phyloP scores from a whole-genome alignment of 768 basidiomycete genomes.

The Tricholoma flavovirens region DNA sequence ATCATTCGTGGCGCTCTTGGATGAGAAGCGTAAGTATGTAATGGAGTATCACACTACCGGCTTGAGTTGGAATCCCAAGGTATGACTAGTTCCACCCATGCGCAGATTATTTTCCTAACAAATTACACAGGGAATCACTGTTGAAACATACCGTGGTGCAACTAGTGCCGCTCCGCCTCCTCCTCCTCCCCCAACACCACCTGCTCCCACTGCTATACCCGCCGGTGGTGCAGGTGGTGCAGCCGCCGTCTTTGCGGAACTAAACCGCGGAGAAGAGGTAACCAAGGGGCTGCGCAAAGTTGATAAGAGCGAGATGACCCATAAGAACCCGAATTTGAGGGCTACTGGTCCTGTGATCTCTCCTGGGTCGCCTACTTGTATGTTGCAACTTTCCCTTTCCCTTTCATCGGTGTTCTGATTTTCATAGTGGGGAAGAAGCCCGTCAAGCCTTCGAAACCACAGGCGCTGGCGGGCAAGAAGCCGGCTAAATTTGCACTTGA shows the following conservation, averaged over 20 bases:
- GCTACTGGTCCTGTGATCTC: slow-evolving; percentile 49
- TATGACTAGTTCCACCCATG: slow-evolving; percentile 20
- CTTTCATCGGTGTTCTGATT: not conserved
- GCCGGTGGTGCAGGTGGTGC: slow-evolving; percentile 43
- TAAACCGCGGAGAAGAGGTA: slow-evolving; percentile 86
- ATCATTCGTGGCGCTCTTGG: slow-evolving; percentile 61
- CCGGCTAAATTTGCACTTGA: slow-evolving; percentile 86
- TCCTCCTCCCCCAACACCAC: slow-evolving; percentile 43
- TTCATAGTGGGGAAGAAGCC: slow-evolving; percentile 50
- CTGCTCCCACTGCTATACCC: slow-evolving; percentile 35
- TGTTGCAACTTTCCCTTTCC: slow-evolving; percentile 2
- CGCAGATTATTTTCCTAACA: not conserved
- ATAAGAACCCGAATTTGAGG: slow-evolving; percentile 91
- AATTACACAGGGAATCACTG: slow-evolving; percentile 44
- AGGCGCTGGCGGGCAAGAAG: slow-evolving; percentile 80
- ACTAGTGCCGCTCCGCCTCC: slow-evolving; percentile 43
- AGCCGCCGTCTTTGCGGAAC: slow-evolving; percentile 81
- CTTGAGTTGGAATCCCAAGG: slow-evolving; percentile 83
- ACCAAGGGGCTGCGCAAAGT: slow-evolving; percentile 92
- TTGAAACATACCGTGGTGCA: slow-evolving; percentile 46
- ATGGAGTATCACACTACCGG: slow-evolving; percentile 84
- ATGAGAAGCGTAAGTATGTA: slow-evolving; percentile 77
- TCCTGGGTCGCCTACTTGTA: slow-evolving; percentile 26
- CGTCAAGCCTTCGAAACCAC: slow-evolving; percentile 78
- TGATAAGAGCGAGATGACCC: slow-evolving; percentile 95